Evolutionary conservation across 1,139 yeast genomes (phyloP).

Genomic region (Pichia sp.): DNA sequence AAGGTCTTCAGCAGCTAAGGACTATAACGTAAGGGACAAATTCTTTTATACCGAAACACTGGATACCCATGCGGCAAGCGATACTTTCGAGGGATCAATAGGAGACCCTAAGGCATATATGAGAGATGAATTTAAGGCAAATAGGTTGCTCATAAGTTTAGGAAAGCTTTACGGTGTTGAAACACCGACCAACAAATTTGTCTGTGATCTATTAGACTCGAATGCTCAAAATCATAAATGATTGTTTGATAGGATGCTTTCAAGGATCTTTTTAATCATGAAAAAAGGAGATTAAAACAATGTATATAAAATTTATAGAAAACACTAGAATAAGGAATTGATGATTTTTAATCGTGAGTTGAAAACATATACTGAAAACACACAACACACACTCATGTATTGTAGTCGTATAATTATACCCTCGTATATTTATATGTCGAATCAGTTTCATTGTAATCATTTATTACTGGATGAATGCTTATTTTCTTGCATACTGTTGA

Average conservation of each 20-base stretch:
- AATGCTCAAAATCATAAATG: too few species aligned
- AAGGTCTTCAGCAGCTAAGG: not conserved
- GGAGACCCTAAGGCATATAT: not conserved
- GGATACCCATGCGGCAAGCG: not conserved
- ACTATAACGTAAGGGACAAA: not conserved
- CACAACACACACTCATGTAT: not conserved
- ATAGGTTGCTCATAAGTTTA: slow-evolving; percentile 56
- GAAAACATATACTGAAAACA: too few species aligned
- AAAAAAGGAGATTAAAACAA: too few species aligned
- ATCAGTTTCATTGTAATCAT: too few species aligned
- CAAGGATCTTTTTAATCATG: too few species aligned
- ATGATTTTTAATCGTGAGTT: too few species aligned
- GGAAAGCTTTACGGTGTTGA: slow-evolving; percentile 36
- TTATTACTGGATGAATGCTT: too few species aligned
- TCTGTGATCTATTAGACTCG: slow-evolving; percentile 35
- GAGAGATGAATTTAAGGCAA: slow-evolving; percentile 34
- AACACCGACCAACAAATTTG: slow-evolving; percentile 40
- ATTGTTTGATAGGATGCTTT: too few species aligned
- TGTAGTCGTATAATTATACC: not conserved
- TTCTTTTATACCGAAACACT: not conserved
- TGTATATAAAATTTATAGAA: too few species aligned
- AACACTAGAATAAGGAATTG: too few species aligned
- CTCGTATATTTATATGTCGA: not conserved
- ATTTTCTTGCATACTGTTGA: too few species aligned
- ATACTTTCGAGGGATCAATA: not conserved